Evolutionary conservation across 441 rosid genomes (phyloP), one percentile per base, ranked within the genome.

Genomic region (Adansonia grandidieri): DNA sequence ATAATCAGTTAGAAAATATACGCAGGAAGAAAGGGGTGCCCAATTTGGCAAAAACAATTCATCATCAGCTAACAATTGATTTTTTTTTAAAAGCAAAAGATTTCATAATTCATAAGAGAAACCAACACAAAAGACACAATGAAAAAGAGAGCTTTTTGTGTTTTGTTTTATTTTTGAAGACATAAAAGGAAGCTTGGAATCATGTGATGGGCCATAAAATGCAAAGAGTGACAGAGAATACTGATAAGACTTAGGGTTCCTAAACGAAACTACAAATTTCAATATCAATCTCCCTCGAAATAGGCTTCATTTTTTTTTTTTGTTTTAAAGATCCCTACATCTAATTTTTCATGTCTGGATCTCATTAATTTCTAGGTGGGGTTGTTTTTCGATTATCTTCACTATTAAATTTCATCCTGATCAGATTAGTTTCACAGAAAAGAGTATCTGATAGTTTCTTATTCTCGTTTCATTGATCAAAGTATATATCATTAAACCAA

Each of bases 151-250:
- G 28, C 15, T 37, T 37, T 9, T 37, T 37, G 10, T 64, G 24
- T 5, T 42, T 42, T 53, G 22, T 51, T 14, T 71, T 28, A 6
- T 24, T 50, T 15, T 8, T 81, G 56, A 82, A 84, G 83, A 78
- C 62, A 79, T 73, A 70, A 81, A 83, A 73, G 78, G 79, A 84
- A 79, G 86, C 48, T 73, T 80, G 85, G 88, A 84, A 84, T 85
- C 90, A 79, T 84, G 87, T 84, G 88, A 80, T 48, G 78, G 48
- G 28, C 68, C 84, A 72, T 85, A 76, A 79, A 71, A 85, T 87
- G 88, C 82, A 69, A 68, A 75, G 73, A 40, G 65, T 61, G 76
- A 67, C 19, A 57, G 48, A 45, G 48, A 22, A n/a, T 22, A 20
- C 14, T 19, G 72, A 20, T 20, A 45, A 11, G 73, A 56, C 81